Percentiles rank a stretch among this genome's conserved stretches.
Conservation (phyloP, 1,139 yeast genomes). For the Candida sp. region DNA sequence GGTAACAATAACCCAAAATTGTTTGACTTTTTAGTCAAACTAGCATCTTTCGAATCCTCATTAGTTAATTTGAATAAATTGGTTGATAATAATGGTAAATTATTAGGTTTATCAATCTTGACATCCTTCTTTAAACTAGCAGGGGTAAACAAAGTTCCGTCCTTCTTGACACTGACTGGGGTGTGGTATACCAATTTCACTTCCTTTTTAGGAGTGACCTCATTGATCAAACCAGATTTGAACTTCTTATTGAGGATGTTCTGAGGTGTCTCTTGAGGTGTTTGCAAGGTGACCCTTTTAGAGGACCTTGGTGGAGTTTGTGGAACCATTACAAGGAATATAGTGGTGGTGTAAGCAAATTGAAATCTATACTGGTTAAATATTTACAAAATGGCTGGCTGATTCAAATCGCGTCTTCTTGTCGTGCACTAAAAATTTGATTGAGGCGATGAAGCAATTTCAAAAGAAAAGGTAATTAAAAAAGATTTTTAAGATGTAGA, state of each 20-base stretch:
- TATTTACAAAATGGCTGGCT: background rate
- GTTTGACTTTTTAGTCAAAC: slow-evolving; percentile 5
- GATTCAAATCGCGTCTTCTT: background rate
- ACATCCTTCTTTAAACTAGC: background rate
- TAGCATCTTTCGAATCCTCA: background rate
- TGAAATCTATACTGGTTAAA: background rate
- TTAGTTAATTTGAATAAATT: background rate
- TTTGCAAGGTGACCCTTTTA: background rate
- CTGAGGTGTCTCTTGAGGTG: slow-evolving; percentile 3
- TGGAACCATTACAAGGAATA: background rate
- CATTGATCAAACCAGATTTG: background rate
- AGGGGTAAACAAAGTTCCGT: background rate
- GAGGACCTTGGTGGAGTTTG: slow-evolving; percentile 2
- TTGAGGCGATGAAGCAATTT: too few relatives aligned
- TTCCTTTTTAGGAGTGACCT: background rate
- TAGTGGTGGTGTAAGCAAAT: background rate
- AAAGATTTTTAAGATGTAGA: background rate
- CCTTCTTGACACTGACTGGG: background rate
- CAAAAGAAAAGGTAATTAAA: too few relatives aligned
- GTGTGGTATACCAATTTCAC: background rate
- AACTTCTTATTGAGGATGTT: background rate
- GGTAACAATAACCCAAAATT: slow-evolving; percentile 34
- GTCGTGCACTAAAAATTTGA: background rate
- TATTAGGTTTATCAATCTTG: background rate
- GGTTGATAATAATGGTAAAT: background rate